Base-by-base conservation (phyloP, 2,329 filamentous ascomycete species). In the Botrytis deweyae region DNA sequence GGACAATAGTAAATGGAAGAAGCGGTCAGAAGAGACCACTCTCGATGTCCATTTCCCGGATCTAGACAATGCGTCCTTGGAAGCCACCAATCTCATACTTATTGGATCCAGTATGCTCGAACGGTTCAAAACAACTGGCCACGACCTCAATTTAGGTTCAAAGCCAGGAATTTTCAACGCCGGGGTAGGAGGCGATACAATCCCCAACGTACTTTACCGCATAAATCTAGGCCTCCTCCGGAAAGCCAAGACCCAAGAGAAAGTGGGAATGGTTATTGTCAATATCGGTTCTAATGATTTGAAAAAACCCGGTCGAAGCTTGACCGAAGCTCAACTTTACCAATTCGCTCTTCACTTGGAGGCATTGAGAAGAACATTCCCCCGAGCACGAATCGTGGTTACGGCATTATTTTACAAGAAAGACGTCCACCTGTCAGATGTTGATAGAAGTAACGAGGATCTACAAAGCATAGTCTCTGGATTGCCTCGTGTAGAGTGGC, bases 81-180 rank as follows among this genome's bases (percentile, higher is more conserved):
- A 59, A 42, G 20, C 12, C 22, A 59, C 14, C 44, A 67, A 62
- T 22, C 49, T 68, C 38, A 22, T 75, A 16, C 71, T 76, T 7
- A 70, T 75, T 55, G 75, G 69, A 36, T 65, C 74, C 61, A 74
- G 65, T 52, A 76, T 76, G 74, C 59, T 75, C 16, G 69, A 75
- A 36, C 72, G 74, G 12, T 70, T 74, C 55, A 70, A 74, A 49
- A 74, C 72, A 25, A 74, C 69, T 7, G 74, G 66, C 9, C 36
- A 64, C 9, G 29, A 72, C 44, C 72, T 74, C 36, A 44, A 65
- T 6, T n/a, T 71, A 36, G 64, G 59, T 20, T 29, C 68, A 12
- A 42, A 67, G 6, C 44, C 72, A 22, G 58, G 58, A n/a, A 42
- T 70, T 18, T 75, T 76, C 72, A 76, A 76, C 25, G 72, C 75